These are phyloP conservation scores for Neurospora sp. DNA, from an alignment of 495 filamentous ascomycete genomes.

Conservation along the genomic window DNA sequence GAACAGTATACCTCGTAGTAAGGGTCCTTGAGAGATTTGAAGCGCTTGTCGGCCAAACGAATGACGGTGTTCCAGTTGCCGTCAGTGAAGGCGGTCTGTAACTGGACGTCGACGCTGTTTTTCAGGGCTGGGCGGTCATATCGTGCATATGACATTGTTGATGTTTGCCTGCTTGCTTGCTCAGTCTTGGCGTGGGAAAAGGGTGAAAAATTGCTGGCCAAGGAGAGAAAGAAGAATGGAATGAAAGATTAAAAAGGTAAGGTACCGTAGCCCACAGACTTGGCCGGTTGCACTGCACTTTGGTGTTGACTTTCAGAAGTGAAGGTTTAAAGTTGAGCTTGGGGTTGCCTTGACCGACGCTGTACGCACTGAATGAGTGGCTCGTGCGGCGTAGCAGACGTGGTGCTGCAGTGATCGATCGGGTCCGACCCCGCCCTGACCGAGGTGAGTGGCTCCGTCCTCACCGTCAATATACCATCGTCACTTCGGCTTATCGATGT, in stretches of 20 bases:
- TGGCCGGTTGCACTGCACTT: background rate
- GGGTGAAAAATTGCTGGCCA: background rate
- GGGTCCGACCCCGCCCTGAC: background rate
- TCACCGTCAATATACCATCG: background rate
- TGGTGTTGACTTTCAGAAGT: background rate
- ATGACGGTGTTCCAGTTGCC: slow-evolving; percentile 33
- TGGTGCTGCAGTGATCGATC: background rate
- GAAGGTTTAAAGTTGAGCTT: background rate
- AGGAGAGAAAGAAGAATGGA: background rate
- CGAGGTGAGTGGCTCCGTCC: background rate
- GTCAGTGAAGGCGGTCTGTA: slow-evolving; percentile 31
- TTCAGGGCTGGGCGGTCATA: slow-evolving; percentile 25
- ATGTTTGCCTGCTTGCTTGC: background rate
- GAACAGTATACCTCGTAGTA: slow-evolving; percentile 31
- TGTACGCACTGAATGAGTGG: background rate
- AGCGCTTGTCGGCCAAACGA: slow-evolving; percentile 32
- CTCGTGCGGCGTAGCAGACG: background rate
- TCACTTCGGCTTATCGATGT: background rate
- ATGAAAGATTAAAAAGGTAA: background rate
- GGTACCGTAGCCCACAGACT: background rate
- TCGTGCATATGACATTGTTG: slow-evolving; percentile 15
- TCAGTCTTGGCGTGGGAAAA: background rate
- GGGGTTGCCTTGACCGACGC: background rate
- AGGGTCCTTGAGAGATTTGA: slow-evolving; percentile 30
- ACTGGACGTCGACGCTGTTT: slow-evolving; percentile 25